These are phyloP conservation scores for Neopestalotiopsis sp. DNA, from an alignment of 2,329 filamentous ascomycete genomes.

Conservation along the genomic window DNA sequence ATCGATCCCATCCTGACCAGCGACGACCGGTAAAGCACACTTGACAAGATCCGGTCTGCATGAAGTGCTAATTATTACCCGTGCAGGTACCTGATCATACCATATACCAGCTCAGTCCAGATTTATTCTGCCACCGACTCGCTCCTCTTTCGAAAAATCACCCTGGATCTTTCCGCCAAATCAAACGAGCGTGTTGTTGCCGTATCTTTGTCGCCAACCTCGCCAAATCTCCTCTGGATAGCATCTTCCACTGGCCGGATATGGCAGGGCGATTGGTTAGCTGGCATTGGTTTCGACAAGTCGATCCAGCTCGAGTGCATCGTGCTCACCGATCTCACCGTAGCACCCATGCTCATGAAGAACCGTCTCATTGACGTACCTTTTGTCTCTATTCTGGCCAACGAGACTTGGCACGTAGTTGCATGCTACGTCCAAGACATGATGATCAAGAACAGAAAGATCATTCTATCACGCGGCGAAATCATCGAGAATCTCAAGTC, in stretches of 20 bases:
- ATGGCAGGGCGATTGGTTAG: constrained; percentile 64
- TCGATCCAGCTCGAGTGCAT: constrained; percentile 48
- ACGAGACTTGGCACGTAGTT: constrained; percentile 45
- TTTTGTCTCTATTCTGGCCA: constrained; percentile 50
- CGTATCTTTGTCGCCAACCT: constrained; percentile 48
- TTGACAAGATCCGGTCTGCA: background rate
- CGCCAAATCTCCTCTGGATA: constrained; percentile 60
- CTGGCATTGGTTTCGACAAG: constrained; percentile 45
- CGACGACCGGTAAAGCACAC: constrained; percentile 61
- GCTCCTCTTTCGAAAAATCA: constrained; percentile 75
- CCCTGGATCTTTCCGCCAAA: constrained; percentile 45
- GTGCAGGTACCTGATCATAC: constrained; percentile 74
- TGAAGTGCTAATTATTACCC: constrained; percentile 31
- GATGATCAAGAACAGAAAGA: constrained; percentile 36
- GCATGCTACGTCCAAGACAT: constrained; percentile 47
- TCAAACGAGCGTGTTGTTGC: constrained; percentile 44
- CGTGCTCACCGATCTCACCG: constrained; percentile 51
- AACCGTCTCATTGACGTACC: constrained; percentile 48
- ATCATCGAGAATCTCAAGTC: constrained; percentile 54
- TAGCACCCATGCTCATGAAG: constrained; percentile 44
- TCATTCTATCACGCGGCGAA: constrained; percentile 40
- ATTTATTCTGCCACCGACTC: constrained; percentile 84
- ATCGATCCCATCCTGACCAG: constrained; percentile 66
- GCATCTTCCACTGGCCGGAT: constrained; percentile 62
- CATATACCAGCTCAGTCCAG: constrained; percentile 76